These are phyloP conservation scores for Brassica incana DNA, from an alignment of 345 rosid species.

Conservation along the genomic window DNA sequence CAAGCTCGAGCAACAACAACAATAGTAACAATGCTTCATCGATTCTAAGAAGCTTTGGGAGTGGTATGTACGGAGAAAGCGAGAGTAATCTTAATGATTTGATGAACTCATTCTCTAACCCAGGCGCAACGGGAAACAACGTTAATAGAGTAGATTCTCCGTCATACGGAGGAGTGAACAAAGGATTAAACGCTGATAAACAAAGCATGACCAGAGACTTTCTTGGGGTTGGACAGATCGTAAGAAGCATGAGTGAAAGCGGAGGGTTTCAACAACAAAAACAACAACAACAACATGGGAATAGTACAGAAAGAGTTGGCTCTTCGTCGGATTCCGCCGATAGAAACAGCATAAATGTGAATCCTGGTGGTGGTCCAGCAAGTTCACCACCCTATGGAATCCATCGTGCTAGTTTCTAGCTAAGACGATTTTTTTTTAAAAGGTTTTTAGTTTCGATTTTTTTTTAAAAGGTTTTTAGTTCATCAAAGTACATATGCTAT, in stretches of 20 bases:
- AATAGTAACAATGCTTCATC: constrained; percentile 47
- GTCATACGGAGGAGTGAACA: constrained; percentile 35
- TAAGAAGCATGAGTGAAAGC: constrained; percentile 49
- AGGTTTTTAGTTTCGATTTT: not conserved
- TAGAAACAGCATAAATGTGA: constrained; percentile 37
- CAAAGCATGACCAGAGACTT: constrained; percentile 65
- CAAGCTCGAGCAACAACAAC: constrained; percentile 48
- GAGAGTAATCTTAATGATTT: constrained; percentile 59
- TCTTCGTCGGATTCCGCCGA: constrained; percentile 51
- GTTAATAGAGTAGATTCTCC: constrained; percentile 43
- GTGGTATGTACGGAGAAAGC: constrained; percentile 49
- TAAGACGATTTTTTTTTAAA: not conserved
- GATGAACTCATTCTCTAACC: constrained; percentile 54
- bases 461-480: not conserved
- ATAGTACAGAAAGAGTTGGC: constrained; percentile 35
- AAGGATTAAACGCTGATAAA: constrained; percentile 45
- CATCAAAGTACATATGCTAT: constrained; percentile 31
- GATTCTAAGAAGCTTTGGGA: constrained; percentile 52
- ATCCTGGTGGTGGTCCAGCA: constrained; percentile 42
- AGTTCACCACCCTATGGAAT: constrained; percentile 41
- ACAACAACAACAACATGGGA: constrained; percentile 22
- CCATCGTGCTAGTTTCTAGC: constrained; percentile 38
- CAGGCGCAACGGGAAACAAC: constrained; percentile 39
- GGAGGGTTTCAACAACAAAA: constrained; percentile 45
- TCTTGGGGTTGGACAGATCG: constrained; percentile 73